Evolutionary conservation across 306 rosid genomes (phyloP).

Genomic region (Begonia masoniana): DNA sequence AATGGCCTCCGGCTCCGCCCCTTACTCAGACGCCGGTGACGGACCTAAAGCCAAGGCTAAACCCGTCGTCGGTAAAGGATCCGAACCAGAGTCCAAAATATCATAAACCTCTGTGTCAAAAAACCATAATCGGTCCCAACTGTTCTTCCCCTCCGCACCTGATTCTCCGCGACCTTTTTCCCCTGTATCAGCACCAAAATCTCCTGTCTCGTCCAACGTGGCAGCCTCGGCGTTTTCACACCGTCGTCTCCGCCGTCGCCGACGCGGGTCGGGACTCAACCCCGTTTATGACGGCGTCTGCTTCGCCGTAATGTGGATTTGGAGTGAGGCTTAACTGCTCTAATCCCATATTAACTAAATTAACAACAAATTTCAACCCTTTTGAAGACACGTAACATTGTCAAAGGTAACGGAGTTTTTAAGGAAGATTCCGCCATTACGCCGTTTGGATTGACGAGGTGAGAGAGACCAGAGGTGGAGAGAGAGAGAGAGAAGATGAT

Average conservation of each 20-base stretch:
- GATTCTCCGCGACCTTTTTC: constrained; percentile 66
- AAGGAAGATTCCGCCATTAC: constrained; percentile 41
- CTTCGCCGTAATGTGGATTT: constrained; percentile 29
- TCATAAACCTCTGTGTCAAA: constrained; percentile 85
- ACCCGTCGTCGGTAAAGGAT: constrained; percentile 12
- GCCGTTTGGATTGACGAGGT: constrained; percentile 34
- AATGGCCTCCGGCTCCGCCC: constrained; percentile 23
- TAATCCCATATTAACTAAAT: constrained; percentile 37
- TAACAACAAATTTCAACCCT: background rate
- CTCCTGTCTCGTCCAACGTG: constrained; percentile 96
- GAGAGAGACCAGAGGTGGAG: background rate
- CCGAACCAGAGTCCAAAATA: constrained; percentile 57
- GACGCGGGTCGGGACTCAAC: constrained; percentile 26
- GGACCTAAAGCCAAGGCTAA: constrained; percentile 12
- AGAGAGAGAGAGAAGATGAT: constrained; percentile 5
- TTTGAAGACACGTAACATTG: constrained; percentile 50
- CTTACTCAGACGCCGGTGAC: constrained; percentile 10
- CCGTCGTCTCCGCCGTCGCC: constrained; percentile 51
- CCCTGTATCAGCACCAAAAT: constrained; percentile 87
- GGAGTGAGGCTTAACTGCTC: constrained; percentile 29
- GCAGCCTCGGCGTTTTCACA: constrained; percentile 61
- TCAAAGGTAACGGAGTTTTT: background rate
- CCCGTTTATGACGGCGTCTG: constrained; percentile 38
- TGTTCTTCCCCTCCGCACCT: constrained; percentile 42
- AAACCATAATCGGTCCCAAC: constrained; percentile 46